Evolutionary conservation across 805 yeast species (phyloP).

Genomic region (Lipomyces kockii): DNA sequence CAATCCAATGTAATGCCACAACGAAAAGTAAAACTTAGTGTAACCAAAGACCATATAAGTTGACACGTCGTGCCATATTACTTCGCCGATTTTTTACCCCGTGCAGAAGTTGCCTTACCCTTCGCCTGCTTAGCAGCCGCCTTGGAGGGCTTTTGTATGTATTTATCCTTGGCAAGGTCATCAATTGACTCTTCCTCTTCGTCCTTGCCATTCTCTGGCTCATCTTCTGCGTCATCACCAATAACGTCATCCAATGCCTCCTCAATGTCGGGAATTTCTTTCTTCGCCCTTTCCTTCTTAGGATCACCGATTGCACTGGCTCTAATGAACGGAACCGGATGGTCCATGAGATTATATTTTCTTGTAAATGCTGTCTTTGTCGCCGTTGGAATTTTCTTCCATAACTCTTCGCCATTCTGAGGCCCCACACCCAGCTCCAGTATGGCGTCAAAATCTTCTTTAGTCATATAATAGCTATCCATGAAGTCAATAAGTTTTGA

Average conservation of each 20-base stretch:
- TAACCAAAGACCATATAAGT: background rate
- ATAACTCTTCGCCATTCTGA: conserved; percentile 49
- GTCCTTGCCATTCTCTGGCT: conserved; percentile 50
- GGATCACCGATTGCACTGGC: conserved; percentile 48
- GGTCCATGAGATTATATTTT: conserved; percentile 72
- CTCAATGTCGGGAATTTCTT: conserved; percentile 63
- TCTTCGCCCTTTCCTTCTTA: conserved; percentile 44
- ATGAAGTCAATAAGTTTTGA: conserved; percentile 65
- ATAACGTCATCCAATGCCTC: conserved; percentile 57
- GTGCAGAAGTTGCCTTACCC: conserved; percentile 33
- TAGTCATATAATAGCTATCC: conserved; percentile 85
- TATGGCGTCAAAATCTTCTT: conserved; percentile 89
- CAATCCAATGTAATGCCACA: background rate
- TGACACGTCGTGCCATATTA: background rate
- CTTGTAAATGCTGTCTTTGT: conserved; percentile 86
- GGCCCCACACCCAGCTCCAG: conserved; percentile 82
- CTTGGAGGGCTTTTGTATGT: conserved; percentile 54
- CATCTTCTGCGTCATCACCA: conserved; percentile 55
- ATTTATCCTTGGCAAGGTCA: conserved; percentile 60
- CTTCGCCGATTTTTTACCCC: conserved; percentile 26
- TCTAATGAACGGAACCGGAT: conserved; percentile 83
- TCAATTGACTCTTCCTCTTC: conserved; percentile 49
- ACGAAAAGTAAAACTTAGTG: no score
- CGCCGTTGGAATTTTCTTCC: conserved; percentile 73
- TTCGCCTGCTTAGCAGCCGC: conserved; percentile 48